Base-by-base conservation (phyloP, 129 eudicot species). In the Tanacetum coccineum region DNA sequence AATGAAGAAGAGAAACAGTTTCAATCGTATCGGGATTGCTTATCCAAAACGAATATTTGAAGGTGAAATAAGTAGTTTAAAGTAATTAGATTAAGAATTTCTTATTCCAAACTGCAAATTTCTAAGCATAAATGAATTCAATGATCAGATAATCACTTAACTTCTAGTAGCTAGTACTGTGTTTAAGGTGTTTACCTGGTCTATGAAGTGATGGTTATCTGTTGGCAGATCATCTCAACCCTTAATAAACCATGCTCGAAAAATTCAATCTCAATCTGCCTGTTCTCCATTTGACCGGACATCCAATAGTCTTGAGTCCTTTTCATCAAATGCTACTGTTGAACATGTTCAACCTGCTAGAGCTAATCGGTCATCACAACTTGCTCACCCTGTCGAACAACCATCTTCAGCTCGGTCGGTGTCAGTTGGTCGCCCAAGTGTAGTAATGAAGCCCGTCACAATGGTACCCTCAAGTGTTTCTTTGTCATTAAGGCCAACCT, bases 381-480 rank as follows among this genome's bases (percentile, higher is more conserved):
- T 57, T 52, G 32, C 48, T 54, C 55, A 59, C 49, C 60, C 74
- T 9, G 6, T 58, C 54, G 95, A 90, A 57, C 95, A 90, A 39
- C 95, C 91, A 72, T 57, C 62, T 42, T 87, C 91, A 19, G 81
- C 97, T 62, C 86, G 87, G 47, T 63, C 79, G 52, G 25, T 51
- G 55, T 36, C 83, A 17, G 70, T 76, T 52, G 80, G 67, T 14
- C 82, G 92, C 49, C 81, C 85, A 20, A 75, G 44, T 76, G 28
- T 80, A 54, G 79, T 71, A 60, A 81, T n/a, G 62, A 91, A 83
- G 74, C 56, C 87, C 4, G 74, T 71, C 68, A 74, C 80, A 13
- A 79, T 78, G 80, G 91, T 90, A 50, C 97, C 93, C 22, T 74
- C 92, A 3, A 63, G 69, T 72, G 88, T 87, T 25, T 80, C 87